Evolutionary conservation across 306 rosid species (phyloP), one percentile per base, ranked within the genome.

Genomic region (Hylodesmum podocarpum): DNA sequence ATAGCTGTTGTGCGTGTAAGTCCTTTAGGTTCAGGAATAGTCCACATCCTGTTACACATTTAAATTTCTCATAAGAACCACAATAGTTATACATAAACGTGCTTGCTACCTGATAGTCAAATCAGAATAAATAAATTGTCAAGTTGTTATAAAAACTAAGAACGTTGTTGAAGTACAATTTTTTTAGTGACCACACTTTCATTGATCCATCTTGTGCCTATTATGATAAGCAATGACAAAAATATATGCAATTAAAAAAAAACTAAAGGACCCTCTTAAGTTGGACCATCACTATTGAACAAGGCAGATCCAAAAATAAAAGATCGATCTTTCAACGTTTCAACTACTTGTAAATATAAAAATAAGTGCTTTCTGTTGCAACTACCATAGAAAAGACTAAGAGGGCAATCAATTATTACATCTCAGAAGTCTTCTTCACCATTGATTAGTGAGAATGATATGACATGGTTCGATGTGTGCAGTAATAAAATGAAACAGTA

Each of bases 11-110:
- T 87, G 65, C 91, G 51, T 63, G 86, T 76, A 51, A 91, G 70
- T 57, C 84, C 92, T 75, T 65, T 88, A 57, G 90, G 88, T 79
- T 92, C 97, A 33, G 96, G 92, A 72, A 90, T 80, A 71, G 79
- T 84, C 99, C 99, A 92, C 90, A 90, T 88, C 88, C 97, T 95
- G 87, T 43, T 4, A 81, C 62, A 74, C 65, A 72, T 72, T 39
- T 24, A 73, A 47, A 53, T 51, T 69, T 73, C 62, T 3, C 44
- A 72, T 80, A 39, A 83, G 36, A 25, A 72, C 18, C 16, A 15
- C 41, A 74, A 16, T 18, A 37, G 46, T 22, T 33, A 6, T 66
- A 44, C 51, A 47, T 31, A 10, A 78, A 33, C 21, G 21, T 59
- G 50, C 18, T 15, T 59, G 50, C 18, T 15, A 33, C 31, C 12